phyloP scores from a whole-genome alignment of 345 rosid species.

The Lepidium aucheri region DNA sequence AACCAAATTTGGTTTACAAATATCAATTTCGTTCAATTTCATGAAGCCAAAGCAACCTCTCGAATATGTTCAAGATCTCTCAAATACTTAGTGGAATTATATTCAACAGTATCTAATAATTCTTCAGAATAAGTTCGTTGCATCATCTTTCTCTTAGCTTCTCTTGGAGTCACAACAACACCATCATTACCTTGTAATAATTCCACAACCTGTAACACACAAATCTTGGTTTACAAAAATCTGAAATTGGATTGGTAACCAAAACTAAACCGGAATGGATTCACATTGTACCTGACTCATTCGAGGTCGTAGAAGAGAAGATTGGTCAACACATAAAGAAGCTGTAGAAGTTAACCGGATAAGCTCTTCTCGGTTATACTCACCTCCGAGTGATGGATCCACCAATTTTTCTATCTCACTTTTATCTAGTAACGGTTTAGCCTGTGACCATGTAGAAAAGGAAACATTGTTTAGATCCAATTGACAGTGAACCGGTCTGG shows the following conservation, averaged over 20 bases:
- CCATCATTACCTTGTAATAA: conserved; percentile 56
- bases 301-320: conserved; percentile 75
- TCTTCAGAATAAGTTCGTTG: conserved; percentile 75
- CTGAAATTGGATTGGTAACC: background rate
- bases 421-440: conserved; percentile 68
- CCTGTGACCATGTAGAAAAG: conserved; percentile 32
- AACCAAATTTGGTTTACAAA: background rate
- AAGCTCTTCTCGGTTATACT: conserved; percentile 60
- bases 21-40: background rate
- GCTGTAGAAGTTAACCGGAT: conserved; percentile 61
- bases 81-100: conserved; percentile 64
- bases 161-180: conserved; percentile 21
- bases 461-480: background rate
- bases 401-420: conserved; percentile 40
- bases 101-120: conserved; percentile 52
- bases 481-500: background rate
- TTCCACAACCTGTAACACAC: conserved; percentile 45
- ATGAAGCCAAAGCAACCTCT: conserved; percentile 58
- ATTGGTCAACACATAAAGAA: conserved; percentile 70
- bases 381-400: conserved; percentile 55
- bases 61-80: conserved; percentile 44
- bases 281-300: conserved; percentile 64
- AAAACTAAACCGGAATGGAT: background rate
- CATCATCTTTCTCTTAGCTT: conserved; percentile 21
- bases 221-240: too few species aligned